Conservation (phyloP, 352 stramenopile genomes). For the Phytophthora pistaciae region DNA sequence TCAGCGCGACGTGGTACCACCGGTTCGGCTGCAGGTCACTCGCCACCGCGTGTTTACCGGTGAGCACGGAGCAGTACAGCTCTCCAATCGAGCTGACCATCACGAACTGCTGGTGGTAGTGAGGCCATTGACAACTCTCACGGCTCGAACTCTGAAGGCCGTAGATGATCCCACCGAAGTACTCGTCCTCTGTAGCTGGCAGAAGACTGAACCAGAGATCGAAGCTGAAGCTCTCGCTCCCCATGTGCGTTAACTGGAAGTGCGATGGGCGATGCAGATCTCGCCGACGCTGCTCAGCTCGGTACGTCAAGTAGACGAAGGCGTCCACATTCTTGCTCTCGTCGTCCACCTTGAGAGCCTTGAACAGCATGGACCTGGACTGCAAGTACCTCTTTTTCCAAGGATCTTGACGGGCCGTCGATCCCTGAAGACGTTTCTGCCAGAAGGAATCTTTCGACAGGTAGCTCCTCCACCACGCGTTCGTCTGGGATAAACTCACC, state of each 20-base stretch:
- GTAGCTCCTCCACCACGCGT: slow-evolving; percentile 6
- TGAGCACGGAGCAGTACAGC: slow-evolving; percentile 43
- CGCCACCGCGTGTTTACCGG: slow-evolving; percentile 13
- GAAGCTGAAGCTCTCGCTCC: background rate
- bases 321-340: background rate
- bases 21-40: slow-evolving; percentile 20
- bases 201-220: background rate
- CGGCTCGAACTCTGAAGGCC: background rate
- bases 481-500: slow-evolving; percentile 28
- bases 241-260: slow-evolving; percentile 17
- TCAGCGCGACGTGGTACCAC: slow-evolving; percentile 55
- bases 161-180: background rate
- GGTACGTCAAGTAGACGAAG: slow-evolving; percentile 8
- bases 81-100: slow-evolving; percentile 29
- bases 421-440: background rate
- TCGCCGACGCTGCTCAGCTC: background rate
- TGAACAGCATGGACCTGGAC: slow-evolving; percentile 17
- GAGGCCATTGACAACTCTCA: background rate
- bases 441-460: slow-evolving; percentile 11
- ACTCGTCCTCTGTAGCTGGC: background rate
- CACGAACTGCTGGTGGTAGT: slow-evolving; percentile 35
- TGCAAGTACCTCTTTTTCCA: slow-evolving; percentile 16
- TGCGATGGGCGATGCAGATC: background rate
- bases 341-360: background rate
- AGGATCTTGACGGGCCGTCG: background rate